A percentile compares a stretch with the other conserved stretches of the same genome.
These are phyloP conservation scores for Phaeosphaeriaceae sp. DNA, from an alignment of 2,329 filamentous ascomycete genomes.

Conservation along the genomic window DNA sequence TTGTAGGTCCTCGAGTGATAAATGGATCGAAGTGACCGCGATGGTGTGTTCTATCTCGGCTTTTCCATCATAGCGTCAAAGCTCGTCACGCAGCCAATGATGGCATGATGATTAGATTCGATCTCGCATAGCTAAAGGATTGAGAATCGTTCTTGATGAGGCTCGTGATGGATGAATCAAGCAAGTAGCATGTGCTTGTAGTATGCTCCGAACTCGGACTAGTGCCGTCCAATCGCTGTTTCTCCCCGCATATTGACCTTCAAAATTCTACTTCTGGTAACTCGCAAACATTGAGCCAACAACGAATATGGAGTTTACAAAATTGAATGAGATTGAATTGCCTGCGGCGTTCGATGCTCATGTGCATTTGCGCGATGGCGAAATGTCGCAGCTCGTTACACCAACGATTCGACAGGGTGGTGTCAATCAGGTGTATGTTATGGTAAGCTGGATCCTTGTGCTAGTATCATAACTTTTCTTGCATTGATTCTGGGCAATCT, in stretches of 20 bases:
- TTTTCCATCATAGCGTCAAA: too few relatives aligned
- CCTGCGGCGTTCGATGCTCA: slow-evolving; percentile 60
- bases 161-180: too few relatives aligned
- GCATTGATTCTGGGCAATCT: not conserved
- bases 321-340: slow-evolving; percentile 54
- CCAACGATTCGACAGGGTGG: slow-evolving; percentile 60
- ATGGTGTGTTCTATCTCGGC: too few relatives aligned
- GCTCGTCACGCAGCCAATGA: too few relatives aligned
- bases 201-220: slow-evolving; percentile 5
- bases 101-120: too few relatives aligned
- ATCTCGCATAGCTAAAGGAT: too few relatives aligned
- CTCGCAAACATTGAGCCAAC: slow-evolving; percentile 2
- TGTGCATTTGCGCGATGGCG: slow-evolving; percentile 61
- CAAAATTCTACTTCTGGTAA: slow-evolving; percentile 20
- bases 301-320: slow-evolving; percentile 47
- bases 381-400: slow-evolving; percentile 60
- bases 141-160: too few relatives aligned
- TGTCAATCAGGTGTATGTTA: slow-evolving; percentile 63
- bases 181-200: not conserved
- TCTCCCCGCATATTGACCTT: slow-evolving; percentile 12
- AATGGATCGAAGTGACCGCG: too few relatives aligned
- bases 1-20: too few relatives aligned
- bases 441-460: slow-evolving; percentile 49
- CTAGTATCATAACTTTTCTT: not conserved
- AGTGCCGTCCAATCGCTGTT: slow-evolving; percentile 5